Conservation (phyloP, 2,329 filamentous ascomycete species). For the Pseudogymnoascus sp. region DNA sequence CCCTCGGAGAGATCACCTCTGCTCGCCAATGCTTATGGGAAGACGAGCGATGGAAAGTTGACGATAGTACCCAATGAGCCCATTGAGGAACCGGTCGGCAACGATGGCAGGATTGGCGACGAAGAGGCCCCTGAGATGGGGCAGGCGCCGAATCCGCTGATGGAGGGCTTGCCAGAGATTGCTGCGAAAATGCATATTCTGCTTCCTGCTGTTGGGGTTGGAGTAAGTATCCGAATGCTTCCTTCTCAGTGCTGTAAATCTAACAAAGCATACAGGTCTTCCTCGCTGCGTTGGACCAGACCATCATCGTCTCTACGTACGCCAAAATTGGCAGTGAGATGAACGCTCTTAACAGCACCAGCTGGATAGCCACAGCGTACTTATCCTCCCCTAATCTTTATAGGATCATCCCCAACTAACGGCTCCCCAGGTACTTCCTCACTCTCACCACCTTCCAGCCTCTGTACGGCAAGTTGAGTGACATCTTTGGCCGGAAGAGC, state of each 20-base stretch:
- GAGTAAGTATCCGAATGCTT: conserved; percentile 37
- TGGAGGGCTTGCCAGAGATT: conserved; percentile 20
- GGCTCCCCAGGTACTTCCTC: conserved; percentile 54
- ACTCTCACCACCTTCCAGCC: conserved; percentile 71
- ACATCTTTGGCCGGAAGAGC: conserved; percentile 63
- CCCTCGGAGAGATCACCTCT: conserved; percentile 40
- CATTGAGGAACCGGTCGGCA: conserved; percentile 25
- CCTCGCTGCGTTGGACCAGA: conserved; percentile 67
- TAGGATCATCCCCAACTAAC: neutral
- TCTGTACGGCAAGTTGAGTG: conserved; percentile 62
- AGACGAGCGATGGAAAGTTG: conserved; percentile 19
- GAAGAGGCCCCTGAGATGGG: conserved; percentile 16
- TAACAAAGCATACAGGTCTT: conserved; percentile 49
- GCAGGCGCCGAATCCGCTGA: conserved; percentile 19
- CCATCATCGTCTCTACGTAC: conserved; percentile 71
- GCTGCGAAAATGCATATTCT: conserved; percentile 47
- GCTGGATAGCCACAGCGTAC: conserved; percentile 61
- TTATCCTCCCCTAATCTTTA: neutral
- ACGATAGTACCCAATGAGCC: conserved; percentile 14
- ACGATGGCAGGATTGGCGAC: conserved; percentile 18
- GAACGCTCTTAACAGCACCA: conserved; percentile 64
- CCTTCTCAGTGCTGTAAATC: neutral
- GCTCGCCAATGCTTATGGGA: conserved; percentile 30
- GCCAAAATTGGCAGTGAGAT: conserved; percentile 70
- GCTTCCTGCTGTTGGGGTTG: conserved; percentile 53